Percentiles rank a stretch among this genome's conserved stretches.
Evolutionary conservation across 2,329 filamentous ascomycete genomes (phyloP).

Genomic region (Fusarium keratoplasticum): DNA sequence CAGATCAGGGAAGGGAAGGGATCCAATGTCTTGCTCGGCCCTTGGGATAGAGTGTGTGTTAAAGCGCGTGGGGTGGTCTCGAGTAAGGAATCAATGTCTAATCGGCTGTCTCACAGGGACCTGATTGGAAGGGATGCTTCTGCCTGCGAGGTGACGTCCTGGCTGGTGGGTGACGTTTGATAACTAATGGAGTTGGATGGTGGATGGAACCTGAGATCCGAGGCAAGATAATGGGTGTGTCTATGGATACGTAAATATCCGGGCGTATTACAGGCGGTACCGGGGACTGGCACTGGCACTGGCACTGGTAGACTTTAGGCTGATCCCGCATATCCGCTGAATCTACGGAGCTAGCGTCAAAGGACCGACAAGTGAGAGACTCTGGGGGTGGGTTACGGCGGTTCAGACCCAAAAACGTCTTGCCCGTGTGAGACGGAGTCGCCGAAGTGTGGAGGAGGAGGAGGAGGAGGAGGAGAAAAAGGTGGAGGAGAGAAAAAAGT

Average conservation of each 20-base stretch:
- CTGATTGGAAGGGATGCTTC: constrained; percentile 8
- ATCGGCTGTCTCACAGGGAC: constrained; percentile 14
- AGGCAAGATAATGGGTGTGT: neutral
- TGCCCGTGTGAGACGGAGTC: constrained; percentile 23
- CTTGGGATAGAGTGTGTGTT: neutral
- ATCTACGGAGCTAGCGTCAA: neutral
- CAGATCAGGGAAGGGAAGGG: constrained; percentile 8
- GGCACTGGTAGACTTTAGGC: constrained; percentile 12
- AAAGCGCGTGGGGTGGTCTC: neutral
- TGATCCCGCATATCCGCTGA: constrained; percentile 18
- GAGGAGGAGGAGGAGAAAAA: neutral
- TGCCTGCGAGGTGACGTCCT: constrained; percentile 32
- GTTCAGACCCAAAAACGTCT: neutral
- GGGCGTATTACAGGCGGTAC: constrained; percentile 3
- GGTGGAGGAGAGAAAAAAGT: neutral
- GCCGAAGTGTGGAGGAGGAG: constrained; percentile 28
- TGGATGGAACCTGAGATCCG: constrained; percentile 7
- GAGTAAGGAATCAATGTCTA: neutral
- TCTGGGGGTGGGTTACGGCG: constrained; percentile 7
- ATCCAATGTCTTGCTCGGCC: constrained; percentile 6
- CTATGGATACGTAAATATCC: neutral
- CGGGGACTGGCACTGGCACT: neutral
- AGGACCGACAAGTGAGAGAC: constrained; percentile 2
- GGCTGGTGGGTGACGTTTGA: constrained; percentile 27
- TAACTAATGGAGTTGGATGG: neutral